phyloP scores from a whole-genome alignment of 495 filamentous ascomycete genomes.

The Penicillium ochrochloron region DNA sequence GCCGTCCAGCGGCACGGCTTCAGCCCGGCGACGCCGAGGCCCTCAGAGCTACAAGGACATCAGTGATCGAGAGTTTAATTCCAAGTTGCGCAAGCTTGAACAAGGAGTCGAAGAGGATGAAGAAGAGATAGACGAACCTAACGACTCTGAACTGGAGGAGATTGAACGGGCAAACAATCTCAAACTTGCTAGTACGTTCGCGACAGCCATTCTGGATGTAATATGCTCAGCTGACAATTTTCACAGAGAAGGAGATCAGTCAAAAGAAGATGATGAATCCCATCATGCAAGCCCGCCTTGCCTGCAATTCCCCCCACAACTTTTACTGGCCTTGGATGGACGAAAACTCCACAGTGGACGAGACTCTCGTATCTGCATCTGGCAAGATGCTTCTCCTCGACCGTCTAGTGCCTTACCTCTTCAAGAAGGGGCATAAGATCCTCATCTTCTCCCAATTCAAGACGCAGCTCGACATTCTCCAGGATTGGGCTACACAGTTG shows the following conservation, averaged over 20 bases:
- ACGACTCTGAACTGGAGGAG: conserved; percentile 61
- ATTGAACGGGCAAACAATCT: conserved; percentile 71
- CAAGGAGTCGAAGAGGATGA: conserved; percentile 58
- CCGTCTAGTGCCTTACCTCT: conserved; percentile 76
- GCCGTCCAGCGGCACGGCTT: conserved; percentile 55
- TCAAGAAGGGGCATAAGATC: conserved; percentile 80
- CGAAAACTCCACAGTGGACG: conserved; percentile 60
- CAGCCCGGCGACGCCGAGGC: conserved; percentile 49
- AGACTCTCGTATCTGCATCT: conserved; percentile 79
- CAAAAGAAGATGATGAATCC: conserved; percentile 95
- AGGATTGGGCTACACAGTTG: conserved; percentile 77
- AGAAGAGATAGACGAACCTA: conserved; percentile 57
- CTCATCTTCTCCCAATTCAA: conserved; percentile 98
- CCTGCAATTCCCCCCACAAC: conserved; percentile 92
- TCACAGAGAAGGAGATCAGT: conserved; percentile 74
- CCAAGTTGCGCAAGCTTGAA: conserved; percentile 66
- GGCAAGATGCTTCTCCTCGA: conserved; percentile 97
- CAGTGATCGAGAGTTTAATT: conserved; percentile 75
- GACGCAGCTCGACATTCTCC: conserved; percentile 86
- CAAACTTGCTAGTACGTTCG: conserved; percentile 75
- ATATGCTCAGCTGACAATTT: conserved; percentile 18
- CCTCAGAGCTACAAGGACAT: conserved; percentile 73
- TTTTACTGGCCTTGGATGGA: conserved; percentile 91
- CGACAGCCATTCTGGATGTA: background rate
- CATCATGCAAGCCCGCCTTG: conserved; percentile 87